Conservation (phyloP, 2,329 filamentous ascomycete species). For the Aspergillus puulaauensis region DNA sequence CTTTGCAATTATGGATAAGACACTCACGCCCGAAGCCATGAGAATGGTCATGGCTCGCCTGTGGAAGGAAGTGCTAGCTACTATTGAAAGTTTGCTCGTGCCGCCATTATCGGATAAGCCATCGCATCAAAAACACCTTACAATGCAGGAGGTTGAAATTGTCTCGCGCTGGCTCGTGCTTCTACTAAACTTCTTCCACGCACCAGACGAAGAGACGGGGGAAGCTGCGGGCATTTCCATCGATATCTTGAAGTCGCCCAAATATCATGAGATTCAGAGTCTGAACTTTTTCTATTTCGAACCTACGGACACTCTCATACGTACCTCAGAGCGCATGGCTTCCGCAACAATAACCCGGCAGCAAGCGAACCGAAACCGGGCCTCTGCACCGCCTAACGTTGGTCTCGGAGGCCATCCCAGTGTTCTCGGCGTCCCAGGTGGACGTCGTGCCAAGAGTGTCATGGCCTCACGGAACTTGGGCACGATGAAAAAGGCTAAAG, state of each 20-base stretch:
- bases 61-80: slow-evolving; percentile 96
- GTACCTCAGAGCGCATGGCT: slow-evolving; percentile 95
- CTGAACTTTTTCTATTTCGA: slow-evolving; percentile 99
- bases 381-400: slow-evolving; percentile 65
- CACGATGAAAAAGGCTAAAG: slow-evolving; percentile 93
- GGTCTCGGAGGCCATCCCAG: slow-evolving; percentile 40
- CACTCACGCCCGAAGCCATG: slow-evolving; percentile 93
- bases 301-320: slow-evolving; percentile 82
- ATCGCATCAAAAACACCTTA: slow-evolving; percentile 78
- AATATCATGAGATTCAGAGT: slow-evolving; percentile 95
- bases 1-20: slow-evolving; percentile 98
- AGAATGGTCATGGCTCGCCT: slow-evolving; percentile 95
- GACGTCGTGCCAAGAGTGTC: slow-evolving; percentile 66
- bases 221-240: slow-evolving; percentile 85
- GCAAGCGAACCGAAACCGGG: slow-evolving; percentile 64
- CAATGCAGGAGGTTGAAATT: slow-evolving; percentile 85
- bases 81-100: slow-evolving; percentile 85
- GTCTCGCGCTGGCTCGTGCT: slow-evolving; percentile 93
- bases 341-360: slow-evolving; percentile 78
- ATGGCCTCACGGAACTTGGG: slow-evolving; percentile 93
- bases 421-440: slow-evolving; percentile 48
- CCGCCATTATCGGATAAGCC: slow-evolving; percentile 94
- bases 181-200: slow-evolving; percentile 93
- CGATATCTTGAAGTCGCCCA: slow-evolving; percentile 91
- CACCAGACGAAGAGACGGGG: slow-evolving; percentile 77